Percentiles rank a stretch among this genome's conserved stretches.
Evolutionary conservation across 1,284 basidiomycete genomes (phyloP).

Genomic region (Ustilago xerochloae): DNA sequence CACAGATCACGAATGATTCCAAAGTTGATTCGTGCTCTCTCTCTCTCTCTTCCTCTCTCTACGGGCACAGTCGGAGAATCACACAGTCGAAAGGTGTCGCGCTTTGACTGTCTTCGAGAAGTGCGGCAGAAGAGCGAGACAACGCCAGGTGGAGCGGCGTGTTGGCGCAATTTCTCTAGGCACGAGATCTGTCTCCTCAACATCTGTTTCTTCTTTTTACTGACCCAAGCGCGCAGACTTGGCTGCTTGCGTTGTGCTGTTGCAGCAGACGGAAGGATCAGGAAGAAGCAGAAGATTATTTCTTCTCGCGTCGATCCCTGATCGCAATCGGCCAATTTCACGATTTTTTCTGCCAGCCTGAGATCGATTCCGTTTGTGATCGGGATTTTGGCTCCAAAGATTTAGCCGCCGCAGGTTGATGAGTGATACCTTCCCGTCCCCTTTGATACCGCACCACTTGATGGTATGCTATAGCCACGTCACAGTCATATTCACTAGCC

Average conservation of each 20-base stretch:
- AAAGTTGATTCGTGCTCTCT: too few relatives aligned
- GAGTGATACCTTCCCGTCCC: too few relatives aligned
- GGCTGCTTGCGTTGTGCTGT: neutral
- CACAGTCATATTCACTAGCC: too few relatives aligned
- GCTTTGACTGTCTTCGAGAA: neutral
- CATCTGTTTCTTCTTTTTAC: neutral
- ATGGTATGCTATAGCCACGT: too few relatives aligned
- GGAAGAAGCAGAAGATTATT: neutral
- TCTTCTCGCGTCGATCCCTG: neutral
- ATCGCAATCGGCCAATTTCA: slow-evolving; percentile 3
- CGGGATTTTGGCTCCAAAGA: too few relatives aligned
- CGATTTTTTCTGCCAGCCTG: neutral
- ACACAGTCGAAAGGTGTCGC: neutral
- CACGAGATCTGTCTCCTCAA: neutral
- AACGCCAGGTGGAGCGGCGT: neutral
- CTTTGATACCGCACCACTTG: too few relatives aligned
- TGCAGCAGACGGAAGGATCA: neutral
- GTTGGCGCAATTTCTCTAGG: neutral
- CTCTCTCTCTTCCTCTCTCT: too few relatives aligned
- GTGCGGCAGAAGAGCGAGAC: neutral
- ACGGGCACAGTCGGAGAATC: slow-evolving; percentile 13
- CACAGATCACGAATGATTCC: too few relatives aligned
- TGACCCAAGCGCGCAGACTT: slow-evolving; percentile 2
- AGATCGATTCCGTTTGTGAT: too few relatives aligned
- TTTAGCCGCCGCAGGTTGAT: too few relatives aligned